phyloP scores from a whole-genome alignment of 2,329 filamentous ascomycete genomes.

The Scedosporium minutisporum region DNA sequence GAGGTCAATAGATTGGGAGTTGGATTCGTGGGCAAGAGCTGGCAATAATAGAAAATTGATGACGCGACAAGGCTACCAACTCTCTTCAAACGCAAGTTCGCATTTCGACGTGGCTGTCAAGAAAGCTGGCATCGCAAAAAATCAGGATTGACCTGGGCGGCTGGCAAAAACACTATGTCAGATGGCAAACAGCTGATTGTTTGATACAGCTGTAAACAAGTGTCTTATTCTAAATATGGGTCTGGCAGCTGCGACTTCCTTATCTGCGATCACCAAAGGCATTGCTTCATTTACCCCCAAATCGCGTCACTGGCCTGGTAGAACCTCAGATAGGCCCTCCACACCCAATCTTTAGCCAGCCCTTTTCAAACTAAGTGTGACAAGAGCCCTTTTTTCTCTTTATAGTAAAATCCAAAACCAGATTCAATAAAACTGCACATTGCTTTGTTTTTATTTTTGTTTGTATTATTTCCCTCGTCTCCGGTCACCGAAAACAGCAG shows the following conservation, averaged over 20 bases:
- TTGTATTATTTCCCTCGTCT: neutral
- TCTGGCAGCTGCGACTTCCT: neutral
- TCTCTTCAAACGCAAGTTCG: neutral
- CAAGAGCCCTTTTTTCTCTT: neutral
- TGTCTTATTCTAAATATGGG: neutral
- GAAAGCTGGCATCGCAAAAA: neutral
- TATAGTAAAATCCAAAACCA: neutral
- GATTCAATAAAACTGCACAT: neutral
- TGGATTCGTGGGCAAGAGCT: neutral
- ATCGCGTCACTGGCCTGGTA: slow-evolving; percentile 3
- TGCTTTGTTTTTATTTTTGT: neutral
- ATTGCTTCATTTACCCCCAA: slow-evolving; percentile 4
- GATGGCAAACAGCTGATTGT: neutral
- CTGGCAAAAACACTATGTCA: neutral
- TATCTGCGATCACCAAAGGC: neutral
- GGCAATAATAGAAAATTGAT: neutral
- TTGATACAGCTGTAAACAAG: neutral
- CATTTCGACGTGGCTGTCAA: neutral
- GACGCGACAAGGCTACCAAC: slow-evolving; percentile 9
- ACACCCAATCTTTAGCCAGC: neutral
- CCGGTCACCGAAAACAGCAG: neutral
- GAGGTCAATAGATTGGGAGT: neutral
- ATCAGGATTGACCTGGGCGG: neutral
- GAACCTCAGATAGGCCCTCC: neutral
- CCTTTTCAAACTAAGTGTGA: neutral